phyloP scores from a whole-genome alignment of 1,284 basidiomycete species.

The Cutaneotrichosporon cavernicola region DNA sequence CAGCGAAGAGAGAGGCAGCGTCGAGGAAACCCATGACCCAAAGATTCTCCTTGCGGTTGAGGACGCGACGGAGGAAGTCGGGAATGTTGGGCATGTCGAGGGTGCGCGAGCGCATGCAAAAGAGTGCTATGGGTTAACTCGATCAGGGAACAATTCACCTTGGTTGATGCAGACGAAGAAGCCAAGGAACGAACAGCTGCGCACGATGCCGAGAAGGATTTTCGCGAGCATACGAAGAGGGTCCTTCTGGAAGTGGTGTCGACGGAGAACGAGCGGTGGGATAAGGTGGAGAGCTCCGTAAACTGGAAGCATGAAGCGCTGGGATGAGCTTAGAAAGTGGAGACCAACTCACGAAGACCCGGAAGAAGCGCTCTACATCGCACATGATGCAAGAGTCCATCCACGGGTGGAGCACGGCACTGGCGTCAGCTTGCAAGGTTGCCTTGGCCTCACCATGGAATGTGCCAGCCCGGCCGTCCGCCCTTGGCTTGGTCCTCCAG shows the following conservation, averaged over 20 bases:
- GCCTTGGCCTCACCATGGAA: slow-evolving; percentile 56
- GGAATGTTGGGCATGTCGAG: slow-evolving; percentile 55
- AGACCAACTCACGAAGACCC: slow-evolving; percentile 59
- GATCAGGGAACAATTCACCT: slow-evolving; percentile 55
- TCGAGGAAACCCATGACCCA: slow-evolving; percentile 74
- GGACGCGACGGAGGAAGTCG: slow-evolving; percentile 57
- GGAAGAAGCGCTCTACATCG: slow-evolving; percentile 70
- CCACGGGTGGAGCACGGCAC: slow-evolving; percentile 64
- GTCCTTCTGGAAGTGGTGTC: slow-evolving; percentile 54
- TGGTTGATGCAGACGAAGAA: slow-evolving; percentile 84
- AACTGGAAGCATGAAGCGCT: slow-evolving; percentile 67
- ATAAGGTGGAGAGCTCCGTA: slow-evolving; percentile 91
- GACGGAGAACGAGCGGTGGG: slow-evolving; percentile 75
- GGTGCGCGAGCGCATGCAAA: slow-evolving; percentile 62
- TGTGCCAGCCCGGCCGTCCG: slow-evolving; percentile 49
- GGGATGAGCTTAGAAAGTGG: background rate
- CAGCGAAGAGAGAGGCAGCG: slow-evolving; percentile 78
- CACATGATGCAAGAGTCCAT: slow-evolving; percentile 67
- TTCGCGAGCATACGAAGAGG: slow-evolving; percentile 65
- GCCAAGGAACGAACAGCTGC: slow-evolving; percentile 86
- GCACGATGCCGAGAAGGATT: slow-evolving; percentile 69
- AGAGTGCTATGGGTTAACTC: slow-evolving; percentile 47
- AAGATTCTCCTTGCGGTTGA: slow-evolving; percentile 69
- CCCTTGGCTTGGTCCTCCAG: slow-evolving; percentile 36
- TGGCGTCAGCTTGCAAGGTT: background rate